phyloP scores from a whole-genome alignment of 2,329 filamentous ascomycete species.

The Microdochium trichocladiopsis region DNA sequence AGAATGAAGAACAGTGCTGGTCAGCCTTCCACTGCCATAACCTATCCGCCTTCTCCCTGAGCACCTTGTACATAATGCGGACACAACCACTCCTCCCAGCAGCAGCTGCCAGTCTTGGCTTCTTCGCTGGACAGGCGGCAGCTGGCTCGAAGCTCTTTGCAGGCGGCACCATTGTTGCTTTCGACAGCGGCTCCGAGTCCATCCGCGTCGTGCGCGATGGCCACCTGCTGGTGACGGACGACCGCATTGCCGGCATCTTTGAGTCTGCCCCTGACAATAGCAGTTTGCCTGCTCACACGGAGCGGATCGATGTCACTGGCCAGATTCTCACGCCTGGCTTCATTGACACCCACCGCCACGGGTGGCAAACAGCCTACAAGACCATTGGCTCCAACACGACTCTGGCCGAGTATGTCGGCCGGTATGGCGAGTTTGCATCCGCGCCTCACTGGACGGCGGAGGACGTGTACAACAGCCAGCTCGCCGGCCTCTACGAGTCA shows the following conservation, averaged over 20 bases:
- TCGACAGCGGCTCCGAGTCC: constrained; percentile 21
- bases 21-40: no score
- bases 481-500: constrained; percentile 39
- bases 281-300: constrained; percentile 17
- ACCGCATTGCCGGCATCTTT: constrained; percentile 23
- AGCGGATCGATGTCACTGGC: constrained; percentile 38
- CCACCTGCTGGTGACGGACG: constrained; percentile 28
- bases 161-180: constrained; percentile 33
- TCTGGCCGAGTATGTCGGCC: constrained; percentile 37
- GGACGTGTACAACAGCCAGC: constrained; percentile 38
- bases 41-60: no score
- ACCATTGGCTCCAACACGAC: constrained; percentile 44
- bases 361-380: constrained; percentile 49
- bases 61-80: not conserved
- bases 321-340: constrained; percentile 50
- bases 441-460: constrained; percentile 26
- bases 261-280: constrained; percentile 9
- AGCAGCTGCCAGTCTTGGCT: not conserved
- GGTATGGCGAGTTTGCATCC: constrained; percentile 27
- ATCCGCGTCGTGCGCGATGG: constrained; percentile 30
- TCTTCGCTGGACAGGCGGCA: not conserved
- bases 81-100: not conserved
- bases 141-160: constrained; percentile 16
- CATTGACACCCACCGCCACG: constrained; percentile 48
- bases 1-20: no score